phyloP scores from a whole-genome alignment of 1,284 basidiomycete genomes.

The Mycosarcoma maydis region DNA sequence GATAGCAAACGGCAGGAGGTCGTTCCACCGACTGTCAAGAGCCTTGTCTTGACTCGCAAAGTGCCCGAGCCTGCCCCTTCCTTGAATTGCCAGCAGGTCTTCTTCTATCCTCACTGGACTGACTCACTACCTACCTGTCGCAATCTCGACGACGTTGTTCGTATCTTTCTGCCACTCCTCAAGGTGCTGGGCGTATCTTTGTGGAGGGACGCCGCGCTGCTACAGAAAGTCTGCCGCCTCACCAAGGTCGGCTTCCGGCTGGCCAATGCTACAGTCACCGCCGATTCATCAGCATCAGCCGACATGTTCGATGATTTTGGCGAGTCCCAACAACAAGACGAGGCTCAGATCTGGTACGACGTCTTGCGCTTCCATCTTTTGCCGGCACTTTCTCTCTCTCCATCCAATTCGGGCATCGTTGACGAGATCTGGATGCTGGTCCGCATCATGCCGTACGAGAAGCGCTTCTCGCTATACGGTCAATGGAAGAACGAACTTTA shows the following conservation, averaged over 20 bases:
- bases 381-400: slow-evolving; percentile 85
- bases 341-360: slow-evolving; percentile 76
- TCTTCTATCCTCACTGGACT: slow-evolving; percentile 61
- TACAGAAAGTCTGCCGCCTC: slow-evolving; percentile 60
- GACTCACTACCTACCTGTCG: slow-evolving; percentile 39
- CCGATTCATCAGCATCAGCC: slow-evolving; percentile 7
- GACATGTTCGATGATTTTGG: slow-evolving; percentile 14
- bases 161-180: slow-evolving; percentile 55
- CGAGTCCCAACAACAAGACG: slow-evolving; percentile 30
- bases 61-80: slow-evolving; percentile 59
- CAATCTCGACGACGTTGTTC: slow-evolving; percentile 39
- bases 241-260: slow-evolving; percentile 43
- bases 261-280: slow-evolving; percentile 18
- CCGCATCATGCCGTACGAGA: slow-evolving; percentile 78
- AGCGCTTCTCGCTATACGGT: slow-evolving; percentile 89
- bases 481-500: slow-evolving; percentile 86
- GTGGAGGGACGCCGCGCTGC: slow-evolving; percentile 39
- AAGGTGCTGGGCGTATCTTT: slow-evolving; percentile 57
- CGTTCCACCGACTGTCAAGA: slow-evolving; percentile 16
- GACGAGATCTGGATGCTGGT: slow-evolving; percentile 72
- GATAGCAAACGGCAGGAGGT: slow-evolving; percentile 36
- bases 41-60: slow-evolving; percentile 43
- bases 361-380: slow-evolving; percentile 83
- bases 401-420: slow-evolving; percentile 75
- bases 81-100: slow-evolving; percentile 43